A percentile compares a stretch with the other conserved stretches of the same genome.
Evolutionary conservation across 208 protist genomes (phyloP).

Genomic region (Naegleria gruberi): DNA sequence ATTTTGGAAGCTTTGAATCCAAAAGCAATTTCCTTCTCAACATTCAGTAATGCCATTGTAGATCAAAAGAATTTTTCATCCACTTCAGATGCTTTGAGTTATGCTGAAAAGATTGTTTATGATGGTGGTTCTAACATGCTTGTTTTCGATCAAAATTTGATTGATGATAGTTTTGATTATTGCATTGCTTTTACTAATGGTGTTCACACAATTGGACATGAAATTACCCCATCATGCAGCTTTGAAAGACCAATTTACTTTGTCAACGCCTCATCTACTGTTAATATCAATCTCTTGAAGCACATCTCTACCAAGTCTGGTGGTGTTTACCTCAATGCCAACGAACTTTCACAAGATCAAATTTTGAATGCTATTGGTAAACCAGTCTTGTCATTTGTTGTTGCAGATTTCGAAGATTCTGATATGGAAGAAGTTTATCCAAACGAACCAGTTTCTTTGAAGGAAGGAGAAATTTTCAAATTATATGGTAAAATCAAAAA

Average conservation of each 20-base stretch:
- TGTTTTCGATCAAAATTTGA: not conserved
- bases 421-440: slow-evolving; percentile 5
- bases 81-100: not conserved
- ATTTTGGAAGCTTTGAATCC: not conserved
- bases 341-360: not conserved
- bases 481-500: not conserved
- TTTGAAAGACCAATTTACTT: not conserved
- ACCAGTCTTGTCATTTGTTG: not conserved
- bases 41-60: not conserved
- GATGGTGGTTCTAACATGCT: not conserved
- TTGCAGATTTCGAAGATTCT: slow-evolving; percentile 1
- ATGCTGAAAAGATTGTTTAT: not conserved
- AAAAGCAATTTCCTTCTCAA: not conserved
- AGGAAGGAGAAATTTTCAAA: not conserved
- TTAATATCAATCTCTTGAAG: not conserved
- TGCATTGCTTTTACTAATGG: slow-evolving; percentile 5
- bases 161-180: not conserved
- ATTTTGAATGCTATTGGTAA: not conserved
- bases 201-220: not conserved
- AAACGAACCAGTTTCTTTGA: not conserved
- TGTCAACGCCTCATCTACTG: not conserved
- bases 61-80: not conserved
- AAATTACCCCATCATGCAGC: not conserved
- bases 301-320: not conserved
- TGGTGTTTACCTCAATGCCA: not conserved